Evolutionary conservation across 495 filamentous ascomycete species (phyloP).

Genomic region (Penicillium goetzii): DNA sequence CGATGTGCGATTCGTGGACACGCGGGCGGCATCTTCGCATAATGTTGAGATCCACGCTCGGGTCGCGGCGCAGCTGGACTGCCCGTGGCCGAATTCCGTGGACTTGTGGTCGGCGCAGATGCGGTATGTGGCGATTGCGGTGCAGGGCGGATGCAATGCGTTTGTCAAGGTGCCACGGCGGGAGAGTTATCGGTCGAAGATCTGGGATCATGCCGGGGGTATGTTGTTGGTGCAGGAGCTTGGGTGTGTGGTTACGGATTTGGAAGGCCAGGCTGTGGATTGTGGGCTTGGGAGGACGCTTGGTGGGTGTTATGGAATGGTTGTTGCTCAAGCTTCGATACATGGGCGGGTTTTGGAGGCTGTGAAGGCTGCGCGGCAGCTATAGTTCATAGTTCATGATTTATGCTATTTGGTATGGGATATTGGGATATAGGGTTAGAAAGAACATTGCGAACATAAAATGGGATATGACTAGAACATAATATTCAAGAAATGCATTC

Average conservation of each 20-base stretch:
- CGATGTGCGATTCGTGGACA: constrained; percentile 55
- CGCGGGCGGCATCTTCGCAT: constrained; percentile 43
- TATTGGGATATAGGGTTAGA: not conserved
- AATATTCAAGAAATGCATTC: not conserved
- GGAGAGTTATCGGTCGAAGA: constrained; percentile 56
- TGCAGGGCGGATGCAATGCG: constrained; percentile 59
- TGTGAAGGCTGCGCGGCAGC: constrained; percentile 31
- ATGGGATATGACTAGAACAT: not conserved
- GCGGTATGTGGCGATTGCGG: constrained; percentile 63
- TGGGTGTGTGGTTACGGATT: constrained; percentile 65
- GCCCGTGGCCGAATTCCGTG: constrained; percentile 52
- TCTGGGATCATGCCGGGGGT: constrained; percentile 75
- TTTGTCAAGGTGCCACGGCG: constrained; percentile 64
- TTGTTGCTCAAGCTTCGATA: constrained; percentile 47
- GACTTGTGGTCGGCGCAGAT: constrained; percentile 67
- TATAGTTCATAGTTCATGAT: not conserved
- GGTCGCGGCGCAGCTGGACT: constrained; percentile 51
- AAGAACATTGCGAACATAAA: not conserved
- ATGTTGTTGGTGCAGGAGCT: constrained; percentile 69
- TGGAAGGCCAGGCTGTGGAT: constrained; percentile 52
- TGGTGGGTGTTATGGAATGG: constrained; percentile 47
- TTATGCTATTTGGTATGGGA: not conserved
- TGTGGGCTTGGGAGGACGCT: constrained; percentile 47
- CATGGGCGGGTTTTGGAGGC: constrained; percentile 44
- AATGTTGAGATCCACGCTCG: constrained; percentile 48